Conservation (phyloP, 2,329 filamentous ascomycete species). For the Aspergillus fijiensis region DNA sequence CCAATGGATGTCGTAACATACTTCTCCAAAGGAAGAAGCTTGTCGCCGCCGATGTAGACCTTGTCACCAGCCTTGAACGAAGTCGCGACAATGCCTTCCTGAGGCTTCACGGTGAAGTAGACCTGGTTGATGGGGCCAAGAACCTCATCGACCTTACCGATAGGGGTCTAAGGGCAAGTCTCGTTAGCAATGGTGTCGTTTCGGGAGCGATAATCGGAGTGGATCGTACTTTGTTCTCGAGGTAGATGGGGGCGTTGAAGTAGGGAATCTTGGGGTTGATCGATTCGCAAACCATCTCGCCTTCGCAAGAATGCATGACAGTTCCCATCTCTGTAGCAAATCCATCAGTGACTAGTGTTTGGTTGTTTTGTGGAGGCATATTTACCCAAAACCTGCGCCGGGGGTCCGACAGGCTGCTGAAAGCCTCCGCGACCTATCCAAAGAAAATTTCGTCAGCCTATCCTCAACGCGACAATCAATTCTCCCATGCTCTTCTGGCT, state of each 20-base stretch:
- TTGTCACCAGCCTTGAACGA: constrained; percentile 97
- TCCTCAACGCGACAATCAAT: constrained; percentile 9
- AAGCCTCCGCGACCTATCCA: constrained; percentile 61
- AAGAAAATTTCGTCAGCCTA: constrained; percentile 38
- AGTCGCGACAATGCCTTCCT: constrained; percentile 90
- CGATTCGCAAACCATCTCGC: constrained; percentile 96
- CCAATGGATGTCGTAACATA: constrained; percentile 32
- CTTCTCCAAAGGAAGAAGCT: constrained; percentile 89
- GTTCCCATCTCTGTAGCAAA: constrained; percentile 74
- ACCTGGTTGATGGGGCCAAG: constrained; percentile 97
- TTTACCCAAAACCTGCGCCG: constrained; percentile 59
- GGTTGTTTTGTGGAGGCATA: constrained; percentile 9
- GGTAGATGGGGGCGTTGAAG: constrained; percentile 98
- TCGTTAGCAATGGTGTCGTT: constrained; percentile 18
- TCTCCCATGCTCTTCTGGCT: constrained; percentile 26
- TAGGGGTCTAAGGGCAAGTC: constrained; percentile 59
- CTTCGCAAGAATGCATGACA: constrained; percentile 92
- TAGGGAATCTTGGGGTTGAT: constrained; percentile 95
- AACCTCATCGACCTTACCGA: constrained; percentile 98
- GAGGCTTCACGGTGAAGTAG: constrained; percentile 96
- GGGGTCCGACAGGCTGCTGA: constrained; percentile 61
- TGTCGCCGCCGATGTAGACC: constrained; percentile 93
- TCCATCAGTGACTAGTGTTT: constrained; percentile 31
- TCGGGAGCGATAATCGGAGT: neutral
- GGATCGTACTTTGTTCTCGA: constrained; percentile 83